Conservation (phyloP, 441 rosid species). For the Omphalea diandra region DNA sequence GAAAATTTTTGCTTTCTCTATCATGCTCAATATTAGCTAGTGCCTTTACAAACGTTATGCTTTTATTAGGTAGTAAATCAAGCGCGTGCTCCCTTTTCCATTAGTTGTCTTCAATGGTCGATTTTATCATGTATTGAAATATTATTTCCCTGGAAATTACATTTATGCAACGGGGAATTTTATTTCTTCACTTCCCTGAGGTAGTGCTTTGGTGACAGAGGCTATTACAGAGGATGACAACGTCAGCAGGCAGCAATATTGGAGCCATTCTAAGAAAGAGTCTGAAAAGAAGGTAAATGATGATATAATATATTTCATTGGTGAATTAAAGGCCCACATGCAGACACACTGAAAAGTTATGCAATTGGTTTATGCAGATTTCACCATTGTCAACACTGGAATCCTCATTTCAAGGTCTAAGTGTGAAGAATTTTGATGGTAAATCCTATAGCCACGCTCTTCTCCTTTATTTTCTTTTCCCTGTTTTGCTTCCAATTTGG, state of each 20-base stretch:
- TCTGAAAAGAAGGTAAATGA: constrained; percentile 55
- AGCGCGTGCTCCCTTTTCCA: background rate
- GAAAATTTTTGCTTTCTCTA: no score
- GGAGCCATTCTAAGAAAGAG: constrained; percentile 56
- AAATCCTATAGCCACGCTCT: no score
- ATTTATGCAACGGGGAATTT: background rate
- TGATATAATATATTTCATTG: constrained; percentile 10
- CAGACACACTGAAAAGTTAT: background rate
- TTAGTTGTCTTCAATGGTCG: no score
- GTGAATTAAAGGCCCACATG: background rate
- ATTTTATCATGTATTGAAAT: background rate
- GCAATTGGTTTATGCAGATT: constrained; percentile 43
- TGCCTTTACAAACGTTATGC: background rate
- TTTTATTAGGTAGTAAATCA: background rate
- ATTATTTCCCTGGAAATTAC: background rate
- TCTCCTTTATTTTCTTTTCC: no score
- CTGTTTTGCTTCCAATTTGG: background rate
- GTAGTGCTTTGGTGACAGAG: constrained; percentile 33
- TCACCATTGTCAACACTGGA: constrained; percentile 78
- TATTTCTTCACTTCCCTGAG: background rate
- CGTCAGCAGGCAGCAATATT: constrained; percentile 37
- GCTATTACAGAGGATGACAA: constrained; percentile 36
- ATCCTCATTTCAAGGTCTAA: constrained; percentile 69
- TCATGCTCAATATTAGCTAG: no score
- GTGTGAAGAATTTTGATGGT: constrained; percentile 81